A percentile compares a stretch with the other conserved stretches of the same genome.
Evolutionary conservation across 169 alveolate genomes (phyloP).

Genomic region (Amoebophrya sp.): DNA sequence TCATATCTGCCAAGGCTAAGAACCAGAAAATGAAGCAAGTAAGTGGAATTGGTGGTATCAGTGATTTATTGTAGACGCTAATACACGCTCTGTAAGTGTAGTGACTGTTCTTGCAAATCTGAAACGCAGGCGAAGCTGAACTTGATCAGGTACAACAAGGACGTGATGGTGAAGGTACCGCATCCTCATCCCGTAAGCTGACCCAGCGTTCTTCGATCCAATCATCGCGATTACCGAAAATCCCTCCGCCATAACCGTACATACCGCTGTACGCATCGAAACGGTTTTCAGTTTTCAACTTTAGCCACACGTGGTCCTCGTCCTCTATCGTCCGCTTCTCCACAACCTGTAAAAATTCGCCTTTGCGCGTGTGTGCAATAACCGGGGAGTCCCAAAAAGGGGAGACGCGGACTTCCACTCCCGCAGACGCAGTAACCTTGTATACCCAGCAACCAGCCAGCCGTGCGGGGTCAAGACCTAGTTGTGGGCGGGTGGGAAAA

Average conservation of each 20-base stretch:
- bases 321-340: background rate
- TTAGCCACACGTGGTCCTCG: background rate
- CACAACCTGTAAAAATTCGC: background rate
- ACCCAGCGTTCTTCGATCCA: constrained; percentile 19
- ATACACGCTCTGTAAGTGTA: too few relatives aligned
- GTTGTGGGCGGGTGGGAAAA: background rate
- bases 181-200: background rate
- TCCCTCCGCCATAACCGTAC: background rate
- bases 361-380: background rate
- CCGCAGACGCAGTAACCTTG: background rate
- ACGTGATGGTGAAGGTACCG: too few relatives aligned
- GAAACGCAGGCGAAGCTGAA: too few relatives aligned
- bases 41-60: too few relatives aligned
- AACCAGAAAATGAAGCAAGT: too few relatives aligned
- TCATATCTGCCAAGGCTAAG: too few relatives aligned
- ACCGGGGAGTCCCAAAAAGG: background rate
- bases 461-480: background rate
- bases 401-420: constrained; percentile 19
- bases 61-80: too few relatives aligned
- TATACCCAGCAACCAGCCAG: background rate
- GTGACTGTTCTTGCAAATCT: too few relatives aligned
- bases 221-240: background rate
- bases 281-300: background rate
- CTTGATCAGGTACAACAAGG: too few relatives aligned
- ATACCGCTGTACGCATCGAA: background rate